Conservation (phyloP, 2,329 filamentous ascomycete species). For the Curvularia sp. region DNA sequence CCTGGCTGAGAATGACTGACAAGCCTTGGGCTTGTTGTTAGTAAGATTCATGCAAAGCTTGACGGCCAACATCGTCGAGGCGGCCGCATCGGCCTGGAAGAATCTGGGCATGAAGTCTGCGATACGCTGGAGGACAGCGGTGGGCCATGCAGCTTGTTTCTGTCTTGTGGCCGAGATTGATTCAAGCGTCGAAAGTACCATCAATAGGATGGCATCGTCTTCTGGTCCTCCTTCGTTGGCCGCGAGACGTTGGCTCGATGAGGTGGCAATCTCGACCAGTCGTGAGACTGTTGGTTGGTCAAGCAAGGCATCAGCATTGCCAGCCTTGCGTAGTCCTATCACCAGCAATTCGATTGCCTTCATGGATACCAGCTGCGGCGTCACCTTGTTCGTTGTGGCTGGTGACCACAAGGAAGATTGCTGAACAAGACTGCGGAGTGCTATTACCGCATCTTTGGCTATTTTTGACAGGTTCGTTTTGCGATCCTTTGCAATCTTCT, state of each 20-base stretch:
- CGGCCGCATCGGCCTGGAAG: slow-evolving; percentile 26
- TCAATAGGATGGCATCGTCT: slow-evolving; percentile 43
- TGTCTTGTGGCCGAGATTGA: slow-evolving; percentile 54
- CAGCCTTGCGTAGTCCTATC: slow-evolving; percentile 58
- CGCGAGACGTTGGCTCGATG: slow-evolving; percentile 25
- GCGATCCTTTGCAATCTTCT: slow-evolving; percentile 67
- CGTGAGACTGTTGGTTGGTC: slow-evolving; percentile 39
- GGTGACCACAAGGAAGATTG: slow-evolving; percentile 68
- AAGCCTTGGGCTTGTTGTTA: slow-evolving; percentile 76
- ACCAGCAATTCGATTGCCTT: slow-evolving; percentile 68
- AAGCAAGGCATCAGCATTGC: slow-evolving; percentile 59
- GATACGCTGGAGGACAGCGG: slow-evolving; percentile 60
- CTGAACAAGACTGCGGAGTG: slow-evolving; percentile 62
- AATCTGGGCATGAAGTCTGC: slow-evolving; percentile 53
- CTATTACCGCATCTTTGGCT: slow-evolving; percentile 63
- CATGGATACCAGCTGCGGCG: slow-evolving; percentile 69
- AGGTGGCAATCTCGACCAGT: slow-evolving; percentile 54
- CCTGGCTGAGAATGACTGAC: slow-evolving; percentile 67
- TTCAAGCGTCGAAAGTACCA: slow-evolving; percentile 62
- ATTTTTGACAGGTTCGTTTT: slow-evolving; percentile 73
- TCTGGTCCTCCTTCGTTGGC: slow-evolving; percentile 23
- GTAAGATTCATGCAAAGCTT: slow-evolving; percentile 84
- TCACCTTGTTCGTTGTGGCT: slow-evolving; percentile 58
- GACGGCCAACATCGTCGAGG: slow-evolving; percentile 58
- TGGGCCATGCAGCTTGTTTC: slow-evolving; percentile 47